These are phyloP conservation scores for Phytophthora aleatoria DNA, from an alignment of 352 stramenopile species.

Conservation along the genomic window DNA sequence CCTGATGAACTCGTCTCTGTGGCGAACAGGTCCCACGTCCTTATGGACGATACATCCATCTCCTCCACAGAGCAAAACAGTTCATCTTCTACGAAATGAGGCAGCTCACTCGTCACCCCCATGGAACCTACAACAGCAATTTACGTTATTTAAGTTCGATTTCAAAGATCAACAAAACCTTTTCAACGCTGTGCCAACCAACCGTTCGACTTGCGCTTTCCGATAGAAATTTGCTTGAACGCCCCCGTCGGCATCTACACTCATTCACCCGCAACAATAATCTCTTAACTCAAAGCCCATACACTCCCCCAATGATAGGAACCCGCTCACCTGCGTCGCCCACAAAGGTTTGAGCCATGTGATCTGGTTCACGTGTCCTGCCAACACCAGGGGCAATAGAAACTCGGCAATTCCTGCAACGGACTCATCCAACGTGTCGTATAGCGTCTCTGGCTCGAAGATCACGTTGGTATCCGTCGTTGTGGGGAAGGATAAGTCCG, in stretches of 20 bases:
- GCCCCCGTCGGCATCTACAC: conserved; percentile 44
- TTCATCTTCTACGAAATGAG: conserved; percentile 80
- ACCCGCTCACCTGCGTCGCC: conserved; percentile 57
- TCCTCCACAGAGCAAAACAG: conserved; percentile 49
- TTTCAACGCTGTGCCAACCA: conserved; percentile 9
- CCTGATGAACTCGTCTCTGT: conserved; percentile 26
- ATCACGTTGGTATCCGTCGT: conserved; percentile 46
- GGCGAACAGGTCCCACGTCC: conserved; percentile 50
- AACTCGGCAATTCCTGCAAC: conserved; percentile 86
- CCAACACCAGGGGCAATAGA: conserved; percentile 76
- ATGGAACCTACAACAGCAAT: conserved; percentile 33
- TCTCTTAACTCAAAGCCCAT: neutral
- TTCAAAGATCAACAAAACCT: neutral
- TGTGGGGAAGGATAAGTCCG: conserved; percentile 80
- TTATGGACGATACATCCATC: conserved; percentile 29
- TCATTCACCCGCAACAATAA: neutral
- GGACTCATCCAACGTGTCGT: conserved; percentile 73
- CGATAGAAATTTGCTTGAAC: conserved; percentile 43
- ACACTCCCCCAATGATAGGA: neutral
- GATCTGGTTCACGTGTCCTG: conserved; percentile 75
- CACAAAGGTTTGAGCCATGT: conserved; percentile 87
- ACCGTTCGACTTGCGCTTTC: conserved; percentile 46
- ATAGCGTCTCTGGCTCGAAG: conserved; percentile 73
- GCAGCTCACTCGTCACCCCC: conserved; percentile 54
- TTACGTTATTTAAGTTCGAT: neutral